Percentiles rank a stretch among this genome's conserved stretches.
These are phyloP conservation scores for Fraxinus paxiana DNA, from an alignment of 305 asterid species.

Conservation along the genomic window DNA sequence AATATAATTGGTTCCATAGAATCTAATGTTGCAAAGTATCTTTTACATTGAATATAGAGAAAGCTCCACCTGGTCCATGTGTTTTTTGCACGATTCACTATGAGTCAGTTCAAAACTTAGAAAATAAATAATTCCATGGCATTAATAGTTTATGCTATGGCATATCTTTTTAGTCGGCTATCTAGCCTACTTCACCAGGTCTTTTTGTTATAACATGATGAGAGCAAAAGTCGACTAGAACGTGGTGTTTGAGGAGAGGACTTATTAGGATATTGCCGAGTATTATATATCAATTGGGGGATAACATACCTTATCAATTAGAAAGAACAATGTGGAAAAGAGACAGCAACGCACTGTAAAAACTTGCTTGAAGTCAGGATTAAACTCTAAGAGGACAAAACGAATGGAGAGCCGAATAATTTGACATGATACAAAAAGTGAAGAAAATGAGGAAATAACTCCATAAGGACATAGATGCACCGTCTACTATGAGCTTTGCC, in stretches of 20 bases:
- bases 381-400: neutral
- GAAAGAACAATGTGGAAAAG: neutral
- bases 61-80: neutral
- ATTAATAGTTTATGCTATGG: neutral
- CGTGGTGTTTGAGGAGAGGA: neutral
- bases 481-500: neutral
- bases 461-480: neutral
- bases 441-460: neutral
- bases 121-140: neutral
- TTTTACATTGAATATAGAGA: neutral
- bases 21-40: neutral
- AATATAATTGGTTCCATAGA: slow-evolving; percentile 9
- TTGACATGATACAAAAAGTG: neutral
- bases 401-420: neutral
- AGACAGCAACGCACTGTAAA: neutral
- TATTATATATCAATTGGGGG: neutral
- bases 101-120: neutral
- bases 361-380: neutral
- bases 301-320: neutral
- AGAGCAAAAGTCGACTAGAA: neutral
- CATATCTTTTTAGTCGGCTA: neutral
- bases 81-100: neutral
- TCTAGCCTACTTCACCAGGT: neutral
- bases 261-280: neutral
- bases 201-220: neutral